Evolutionary conservation across 1,284 basidiomycete genomes (phyloP).

Genomic region (Serendipita sp.): DNA sequence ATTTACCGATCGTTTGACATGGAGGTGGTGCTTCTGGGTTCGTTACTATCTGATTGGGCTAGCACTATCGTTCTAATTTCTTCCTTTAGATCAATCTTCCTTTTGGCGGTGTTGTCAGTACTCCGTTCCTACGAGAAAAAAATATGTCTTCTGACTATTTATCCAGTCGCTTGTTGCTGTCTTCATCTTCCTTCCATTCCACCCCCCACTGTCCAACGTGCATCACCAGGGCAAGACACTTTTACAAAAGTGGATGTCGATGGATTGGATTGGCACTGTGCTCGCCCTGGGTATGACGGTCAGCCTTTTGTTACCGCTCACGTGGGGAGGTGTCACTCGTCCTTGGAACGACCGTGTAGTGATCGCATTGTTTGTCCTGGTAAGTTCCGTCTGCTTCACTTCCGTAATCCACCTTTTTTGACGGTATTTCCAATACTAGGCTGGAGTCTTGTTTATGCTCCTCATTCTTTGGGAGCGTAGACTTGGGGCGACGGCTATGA

Average conservation of each 20-base stretch:
- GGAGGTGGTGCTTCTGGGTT: constrained; percentile 25
- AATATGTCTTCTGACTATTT: constrained; percentile 8
- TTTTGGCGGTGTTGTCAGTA: background rate
- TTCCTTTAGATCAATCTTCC: constrained; percentile 6
- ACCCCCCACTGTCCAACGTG: constrained; percentile 8
- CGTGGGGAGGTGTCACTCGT: background rate
- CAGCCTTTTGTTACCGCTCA: background rate
- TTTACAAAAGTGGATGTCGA: background rate
- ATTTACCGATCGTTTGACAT: constrained; percentile 20
- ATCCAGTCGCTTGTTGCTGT: constrained; percentile 21
- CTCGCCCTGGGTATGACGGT: constrained; percentile 12
- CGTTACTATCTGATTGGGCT: background rate
- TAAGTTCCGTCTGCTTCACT: background rate
- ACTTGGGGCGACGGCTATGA: constrained; percentile 17
- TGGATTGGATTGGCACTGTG: constrained; percentile 25
- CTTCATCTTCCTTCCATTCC: constrained; percentile 22
- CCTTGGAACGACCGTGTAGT: background rate
- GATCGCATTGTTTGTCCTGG: constrained; percentile 3
- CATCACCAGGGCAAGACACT: background rate
- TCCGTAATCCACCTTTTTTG: background rate
- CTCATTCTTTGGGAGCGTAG: constrained; percentile 26
- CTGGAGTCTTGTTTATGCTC: constrained; percentile 22
- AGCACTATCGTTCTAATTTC: background rate
- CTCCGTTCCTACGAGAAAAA: background rate
- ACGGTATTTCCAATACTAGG: constrained; percentile 6